Base-by-base conservation (phyloP, 352 stramenopile species). In the Peronospora belbahrii region DNA sequence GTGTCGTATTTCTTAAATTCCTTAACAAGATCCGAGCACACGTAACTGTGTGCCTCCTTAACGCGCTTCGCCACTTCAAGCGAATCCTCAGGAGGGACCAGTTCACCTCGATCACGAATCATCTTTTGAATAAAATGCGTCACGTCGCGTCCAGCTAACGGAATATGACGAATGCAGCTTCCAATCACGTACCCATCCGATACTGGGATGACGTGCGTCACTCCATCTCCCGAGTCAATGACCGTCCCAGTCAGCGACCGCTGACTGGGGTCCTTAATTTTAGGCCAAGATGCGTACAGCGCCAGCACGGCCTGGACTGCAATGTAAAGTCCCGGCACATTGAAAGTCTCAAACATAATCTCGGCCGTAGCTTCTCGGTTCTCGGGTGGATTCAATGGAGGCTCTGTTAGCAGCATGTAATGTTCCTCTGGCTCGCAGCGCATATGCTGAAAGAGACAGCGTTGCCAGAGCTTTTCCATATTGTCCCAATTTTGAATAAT, bases 301-400 rank as follows among this genome's bases (percentile, higher is more conserved):
- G 92, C 90, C 38, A 98, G 63, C 38, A 98, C 91, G 7, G 94
- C 93, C 60, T 98, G 94, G 20, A 96, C 84, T n/a, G 83, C 87
- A 49, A 97, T 97, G 70, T 97, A 97, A 14, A 97, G 65, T 0
- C 84, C 88, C 0, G 91, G 91, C 2, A 97, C 91, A 59, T 97
- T 97, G 59, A 97, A 97, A 19, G 91, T 97, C 69, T 97, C 91
- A 48, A 97, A 97, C 88, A 97, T 97, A 66, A 97, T 96, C 72
- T 97, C 90, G 24, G 89, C 93, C 23, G 92, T 97, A 41, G 90
- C 86, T 56, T 98, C 93, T 30, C 86, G 74, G 68, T 98, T 97
- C 72, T 98, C 94, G 0, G 90, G 92, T 10, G 93, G 94, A 63
- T 97, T 97, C 4, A 97, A 66, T 7, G 88, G 88, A 24, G 89